phyloP scores from a whole-genome alignment of 208 protist genomes.

The Blechomonas ayalai region DNA sequence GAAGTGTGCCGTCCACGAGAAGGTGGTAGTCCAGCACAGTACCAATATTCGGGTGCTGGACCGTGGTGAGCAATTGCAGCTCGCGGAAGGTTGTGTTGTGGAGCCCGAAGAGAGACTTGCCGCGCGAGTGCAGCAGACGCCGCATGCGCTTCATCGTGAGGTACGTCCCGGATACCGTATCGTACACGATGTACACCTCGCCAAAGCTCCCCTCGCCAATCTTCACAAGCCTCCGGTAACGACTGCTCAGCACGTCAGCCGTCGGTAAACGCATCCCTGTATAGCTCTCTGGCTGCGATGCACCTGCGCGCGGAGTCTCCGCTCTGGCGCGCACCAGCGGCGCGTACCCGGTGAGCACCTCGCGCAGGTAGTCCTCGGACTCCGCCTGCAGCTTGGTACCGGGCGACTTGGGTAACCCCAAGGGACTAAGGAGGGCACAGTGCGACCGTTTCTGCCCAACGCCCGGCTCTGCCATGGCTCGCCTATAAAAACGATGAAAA shows the following conservation, averaged over 20 bases:
- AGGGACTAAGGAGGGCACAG: no score
- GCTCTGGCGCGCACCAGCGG: not conserved
- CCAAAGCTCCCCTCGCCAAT: conserved; percentile 85
- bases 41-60: conserved; percentile 69
- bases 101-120: conserved; percentile 32
- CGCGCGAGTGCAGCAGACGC: conserved; percentile 41
- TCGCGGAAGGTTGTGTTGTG: conserved; percentile 75
- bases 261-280: not conserved
- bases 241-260: conserved; percentile 21
- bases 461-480: conserved; percentile 3
- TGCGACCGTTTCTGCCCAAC: conserved; percentile 7
- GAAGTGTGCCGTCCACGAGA: conserved; percentile 46
- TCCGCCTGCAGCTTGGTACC: conserved; percentile 3
- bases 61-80: conserved; percentile 55
- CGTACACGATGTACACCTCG: conserved; percentile 80
- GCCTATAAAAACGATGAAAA: conserved; percentile 1
- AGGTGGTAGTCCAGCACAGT: conserved; percentile 63
- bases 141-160: conserved; percentile 83
- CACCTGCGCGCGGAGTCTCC: not conserved
- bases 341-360: conserved; percentile 2
- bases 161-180: conserved; percentile 51
- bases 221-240: conserved; percentile 65
- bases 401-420: no score
- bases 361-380: conserved; percentile 2
- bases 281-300: not conserved